These are phyloP conservation scores for Cercospora nicotianae DNA, from an alignment of 2,329 filamentous ascomycete species.

Conservation along the genomic window DNA sequence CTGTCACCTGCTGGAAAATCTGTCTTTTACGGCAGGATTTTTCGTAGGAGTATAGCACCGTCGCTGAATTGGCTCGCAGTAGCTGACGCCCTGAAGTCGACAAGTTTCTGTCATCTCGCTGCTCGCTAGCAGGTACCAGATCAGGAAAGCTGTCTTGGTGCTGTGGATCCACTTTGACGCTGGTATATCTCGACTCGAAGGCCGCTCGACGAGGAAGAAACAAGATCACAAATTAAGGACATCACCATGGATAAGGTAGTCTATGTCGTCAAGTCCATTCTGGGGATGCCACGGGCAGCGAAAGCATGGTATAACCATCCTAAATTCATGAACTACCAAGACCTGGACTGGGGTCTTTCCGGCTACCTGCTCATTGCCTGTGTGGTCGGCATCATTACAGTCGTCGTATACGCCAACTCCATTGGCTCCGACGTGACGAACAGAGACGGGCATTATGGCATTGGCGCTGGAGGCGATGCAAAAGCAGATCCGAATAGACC, in stretches of 20 bases:
- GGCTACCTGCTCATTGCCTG: constrained; percentile 31
- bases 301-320: neutral
- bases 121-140: constrained; percentile 3
- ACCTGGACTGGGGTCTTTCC: constrained; percentile 15
- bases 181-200: neutral
- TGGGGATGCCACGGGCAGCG: constrained; percentile 5
- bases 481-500: constrained; percentile 30
- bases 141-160: neutral
- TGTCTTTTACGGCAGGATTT: neutral
- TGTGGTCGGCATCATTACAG: constrained; percentile 28
- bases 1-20: neutral
- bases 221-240: neutral
- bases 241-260: neutral
- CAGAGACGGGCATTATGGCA: constrained; percentile 25
- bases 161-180: neutral
- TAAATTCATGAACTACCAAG: constrained; percentile 5
- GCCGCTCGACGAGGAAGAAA: neutral
- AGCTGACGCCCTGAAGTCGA: neutral
- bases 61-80: neutral
- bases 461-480: constrained; percentile 27
- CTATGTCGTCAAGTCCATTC: constrained; percentile 3
- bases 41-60: neutral
- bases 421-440: constrained; percentile 23
- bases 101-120: neutral
- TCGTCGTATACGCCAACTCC: constrained; percentile 32